These are phyloP conservation scores for Cystofilobasidium ferigula DNA, from an alignment of 768 basidiomycete species.

Conservation along the genomic window DNA sequence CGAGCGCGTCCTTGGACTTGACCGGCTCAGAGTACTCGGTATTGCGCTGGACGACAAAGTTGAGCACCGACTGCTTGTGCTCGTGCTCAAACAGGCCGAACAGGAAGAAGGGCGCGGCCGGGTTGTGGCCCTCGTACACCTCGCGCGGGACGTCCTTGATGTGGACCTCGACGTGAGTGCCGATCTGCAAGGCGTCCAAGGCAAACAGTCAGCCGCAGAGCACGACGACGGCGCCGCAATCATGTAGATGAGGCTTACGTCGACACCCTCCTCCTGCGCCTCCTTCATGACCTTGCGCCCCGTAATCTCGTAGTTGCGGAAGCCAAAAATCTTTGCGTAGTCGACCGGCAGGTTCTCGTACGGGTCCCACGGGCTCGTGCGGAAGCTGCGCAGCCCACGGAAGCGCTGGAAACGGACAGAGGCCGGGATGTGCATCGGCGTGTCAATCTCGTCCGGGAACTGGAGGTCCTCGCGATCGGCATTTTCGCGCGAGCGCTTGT, in stretches of 20 bases:
- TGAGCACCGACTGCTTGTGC: slow-evolving; percentile 83
- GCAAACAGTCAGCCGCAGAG: not conserved
- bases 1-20: slow-evolving; percentile 82
- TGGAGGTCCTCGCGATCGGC: slow-evolving; percentile 69
- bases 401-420: slow-evolving; percentile 77
- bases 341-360: slow-evolving; percentile 90
- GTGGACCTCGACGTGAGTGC: slow-evolving; percentile 64
- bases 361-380: slow-evolving; percentile 95
- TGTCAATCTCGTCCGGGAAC: slow-evolving; percentile 97
- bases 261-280: slow-evolving; percentile 47
- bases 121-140: slow-evolving; percentile 40
- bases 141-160: slow-evolving; percentile 63
- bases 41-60: slow-evolving; percentile 86
- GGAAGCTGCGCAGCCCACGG: slow-evolving; percentile 79
- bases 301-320: slow-evolving; percentile 85
- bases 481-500: slow-evolving; percentile 45
- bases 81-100: slow-evolving; percentile 87
- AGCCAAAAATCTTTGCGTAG: slow-evolving; percentile 90
- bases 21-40: slow-evolving; percentile 85
- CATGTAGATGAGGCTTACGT: slow-evolving; percentile 45
- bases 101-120: slow-evolving; percentile 49
- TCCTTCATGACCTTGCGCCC: slow-evolving; percentile 52
- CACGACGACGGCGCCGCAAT: not conserved
- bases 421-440: slow-evolving; percentile 72
- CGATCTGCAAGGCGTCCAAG: slow-evolving; percentile 43